A percentile compares a stretch with the other conserved stretches of the same genome.
These are phyloP conservation scores for Coelastrella sp. DNA, from an alignment of 139 green algal species.

Conservation along the genomic window DNA sequence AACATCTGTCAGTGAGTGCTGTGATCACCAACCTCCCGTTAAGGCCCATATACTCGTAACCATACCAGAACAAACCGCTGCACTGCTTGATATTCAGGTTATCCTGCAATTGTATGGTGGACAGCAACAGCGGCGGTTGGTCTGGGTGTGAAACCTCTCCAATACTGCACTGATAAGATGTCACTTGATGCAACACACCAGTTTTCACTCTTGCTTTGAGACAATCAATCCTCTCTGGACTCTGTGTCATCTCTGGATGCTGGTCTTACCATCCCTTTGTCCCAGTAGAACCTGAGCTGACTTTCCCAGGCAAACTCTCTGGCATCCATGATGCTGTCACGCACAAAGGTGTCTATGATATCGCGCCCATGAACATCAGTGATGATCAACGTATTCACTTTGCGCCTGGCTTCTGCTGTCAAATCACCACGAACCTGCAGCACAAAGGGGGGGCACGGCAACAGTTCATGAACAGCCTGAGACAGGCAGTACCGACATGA, in stretches of 20 bases:
- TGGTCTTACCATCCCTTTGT: conserved; percentile 60
- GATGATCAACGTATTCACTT: conserved; percentile 97
- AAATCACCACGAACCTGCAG: conserved; percentile 72
- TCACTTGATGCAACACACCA: not conserved
- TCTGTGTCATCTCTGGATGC: not conserved
- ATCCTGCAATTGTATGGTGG: conserved; percentile 55
- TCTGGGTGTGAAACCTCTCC: no score
- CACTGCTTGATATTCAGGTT: conserved; percentile 89
- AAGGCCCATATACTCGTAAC: conserved; percentile 94
- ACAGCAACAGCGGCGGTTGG: not conserved
- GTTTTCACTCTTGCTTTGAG: not conserved
- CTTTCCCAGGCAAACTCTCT: conserved; percentile 98
- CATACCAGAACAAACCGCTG: conserved; percentile 83
- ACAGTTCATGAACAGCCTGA: no score
- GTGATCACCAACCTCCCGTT: conserved; percentile 98
- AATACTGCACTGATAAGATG: no score
- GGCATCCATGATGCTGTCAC: conserved; percentile 82
- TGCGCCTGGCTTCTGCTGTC: conserved; percentile 75
- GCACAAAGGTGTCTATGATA: conserved; percentile 89
- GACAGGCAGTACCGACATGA: no score
- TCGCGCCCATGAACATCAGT: conserved; percentile 98
- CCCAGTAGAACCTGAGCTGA: conserved; percentile 95
- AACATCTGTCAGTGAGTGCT: conserved; percentile 96
- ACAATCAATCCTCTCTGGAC: not conserved
- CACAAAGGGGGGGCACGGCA: no score